Conservation (phyloP, 140 eudicot species). For the Oenanthe javanica region DNA sequence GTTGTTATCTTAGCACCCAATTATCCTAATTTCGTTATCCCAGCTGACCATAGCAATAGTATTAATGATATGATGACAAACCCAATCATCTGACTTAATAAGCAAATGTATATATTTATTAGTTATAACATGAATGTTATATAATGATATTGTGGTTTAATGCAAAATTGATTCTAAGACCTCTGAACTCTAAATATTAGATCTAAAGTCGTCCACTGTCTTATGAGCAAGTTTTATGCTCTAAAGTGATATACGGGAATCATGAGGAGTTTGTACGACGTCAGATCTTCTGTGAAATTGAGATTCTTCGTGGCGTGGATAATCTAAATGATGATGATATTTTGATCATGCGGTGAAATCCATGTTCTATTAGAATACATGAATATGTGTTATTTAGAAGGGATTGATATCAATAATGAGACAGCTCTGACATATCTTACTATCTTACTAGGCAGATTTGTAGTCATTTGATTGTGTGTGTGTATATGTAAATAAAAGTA, state of each 20-base stretch:
- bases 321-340: slow-evolving; percentile 64
- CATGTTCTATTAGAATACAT: slow-evolving; percentile 70
- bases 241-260: slow-evolving; percentile 71
- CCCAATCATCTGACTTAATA: no score
- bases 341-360: slow-evolving; percentile 83
- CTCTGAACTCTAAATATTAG: no score
- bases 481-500: no score
- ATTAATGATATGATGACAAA: no score
- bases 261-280: slow-evolving; percentile 78
- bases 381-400: slow-evolving; percentile 81
- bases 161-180: no score
- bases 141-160: no score
- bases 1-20: no score
- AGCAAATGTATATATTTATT: no score
- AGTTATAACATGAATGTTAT: no score
- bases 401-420: slow-evolving; percentile 48
- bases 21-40: no score
- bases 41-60: no score
- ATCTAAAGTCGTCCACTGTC: slow-evolving; percentile 63
- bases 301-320: slow-evolving; percentile 81
- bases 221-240: slow-evolving; percentile 50
- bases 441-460: slow-evolving; percentile 55
- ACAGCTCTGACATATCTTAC: slow-evolving; percentile 37
- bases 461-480: no score
- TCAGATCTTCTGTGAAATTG: slow-evolving; percentile 88